Conservation (phyloP, 2,329 filamentous ascomycete genomes). For the Sclerotinia borealis region DNA sequence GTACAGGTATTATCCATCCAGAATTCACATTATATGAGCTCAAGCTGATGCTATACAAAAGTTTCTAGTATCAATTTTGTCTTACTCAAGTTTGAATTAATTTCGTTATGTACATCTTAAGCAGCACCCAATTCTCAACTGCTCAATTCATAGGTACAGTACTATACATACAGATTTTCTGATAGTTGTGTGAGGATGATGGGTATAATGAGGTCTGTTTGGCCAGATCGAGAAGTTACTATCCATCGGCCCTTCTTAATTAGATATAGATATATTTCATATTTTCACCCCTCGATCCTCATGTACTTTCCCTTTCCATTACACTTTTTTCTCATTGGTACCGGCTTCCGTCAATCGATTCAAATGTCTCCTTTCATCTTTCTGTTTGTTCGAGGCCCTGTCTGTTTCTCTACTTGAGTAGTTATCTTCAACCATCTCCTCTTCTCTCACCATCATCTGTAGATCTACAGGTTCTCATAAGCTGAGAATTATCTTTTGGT, state of each 20-base stretch:
- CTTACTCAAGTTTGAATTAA: background rate
- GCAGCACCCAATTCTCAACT: background rate
- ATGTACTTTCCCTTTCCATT: background rate
- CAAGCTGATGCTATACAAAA: background rate
- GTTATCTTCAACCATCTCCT: background rate
- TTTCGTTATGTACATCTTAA: background rate
- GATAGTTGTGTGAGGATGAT: background rate
- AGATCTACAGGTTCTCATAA: constrained; percentile 4
- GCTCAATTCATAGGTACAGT: no score
- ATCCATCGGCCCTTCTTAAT: background rate
- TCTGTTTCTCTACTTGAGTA: no score
- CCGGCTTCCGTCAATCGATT: background rate
- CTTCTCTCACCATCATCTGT: background rate
- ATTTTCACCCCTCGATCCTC: background rate
- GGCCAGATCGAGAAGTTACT: background rate
- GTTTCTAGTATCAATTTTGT: background rate
- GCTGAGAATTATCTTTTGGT: constrained; percentile 14
- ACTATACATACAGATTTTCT: background rate
- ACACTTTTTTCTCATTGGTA: background rate
- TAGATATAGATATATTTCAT: background rate
- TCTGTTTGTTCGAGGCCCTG: background rate
- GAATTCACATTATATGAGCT: no score
- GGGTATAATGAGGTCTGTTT: no score
- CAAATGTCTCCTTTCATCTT: background rate
- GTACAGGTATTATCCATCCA: background rate